Conservation (phyloP, 805 yeast genomes). For the Isabelozyma rhagii region DNA sequence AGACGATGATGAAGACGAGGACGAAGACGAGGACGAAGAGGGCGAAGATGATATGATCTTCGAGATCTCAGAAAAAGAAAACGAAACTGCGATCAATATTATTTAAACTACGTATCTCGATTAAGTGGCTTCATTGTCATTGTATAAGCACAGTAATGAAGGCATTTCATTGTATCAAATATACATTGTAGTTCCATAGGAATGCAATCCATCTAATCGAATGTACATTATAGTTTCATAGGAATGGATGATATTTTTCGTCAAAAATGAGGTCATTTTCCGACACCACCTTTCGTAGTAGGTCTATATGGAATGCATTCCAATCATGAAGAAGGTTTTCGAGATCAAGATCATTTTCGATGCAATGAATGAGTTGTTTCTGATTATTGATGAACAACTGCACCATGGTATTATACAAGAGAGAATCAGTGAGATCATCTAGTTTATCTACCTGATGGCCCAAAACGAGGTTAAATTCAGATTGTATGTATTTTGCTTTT, state of each 20-base stretch:
- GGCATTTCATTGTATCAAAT: too few relatives aligned
- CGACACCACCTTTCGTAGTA: conserved; percentile 11
- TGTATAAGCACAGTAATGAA: background rate
- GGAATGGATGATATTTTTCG: background rate
- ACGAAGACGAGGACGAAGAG: conserved; percentile 11
- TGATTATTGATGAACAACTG: conserved; percentile 19
- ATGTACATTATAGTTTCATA: too few relatives aligned
- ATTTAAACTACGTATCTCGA: background rate
- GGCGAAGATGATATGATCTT: conserved; percentile 11
- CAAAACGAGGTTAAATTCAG: conserved; percentile 1
- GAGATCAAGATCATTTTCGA: conserved; percentile 17
- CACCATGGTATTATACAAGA: conserved; percentile 30
- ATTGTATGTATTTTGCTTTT: background rate
- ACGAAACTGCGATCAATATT: background rate
- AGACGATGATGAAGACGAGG: conserved; percentile 24
- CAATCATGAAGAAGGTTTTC: conserved; percentile 19
- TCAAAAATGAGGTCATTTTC: conserved; percentile 9
- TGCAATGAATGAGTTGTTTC: conserved; percentile 8
- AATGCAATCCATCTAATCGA: too few relatives aligned
- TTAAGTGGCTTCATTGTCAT: background rate
- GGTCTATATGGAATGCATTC: conserved; percentile 13
- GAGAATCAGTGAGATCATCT: conserved; percentile 41
- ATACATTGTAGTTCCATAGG: too few relatives aligned
- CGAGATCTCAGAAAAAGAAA: conserved; percentile 17
- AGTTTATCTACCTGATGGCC: conserved; percentile 15